phyloP scores from a whole-genome alignment of 2,329 filamentous ascomycete species.

The Aspergillus hiratsukae region DNA sequence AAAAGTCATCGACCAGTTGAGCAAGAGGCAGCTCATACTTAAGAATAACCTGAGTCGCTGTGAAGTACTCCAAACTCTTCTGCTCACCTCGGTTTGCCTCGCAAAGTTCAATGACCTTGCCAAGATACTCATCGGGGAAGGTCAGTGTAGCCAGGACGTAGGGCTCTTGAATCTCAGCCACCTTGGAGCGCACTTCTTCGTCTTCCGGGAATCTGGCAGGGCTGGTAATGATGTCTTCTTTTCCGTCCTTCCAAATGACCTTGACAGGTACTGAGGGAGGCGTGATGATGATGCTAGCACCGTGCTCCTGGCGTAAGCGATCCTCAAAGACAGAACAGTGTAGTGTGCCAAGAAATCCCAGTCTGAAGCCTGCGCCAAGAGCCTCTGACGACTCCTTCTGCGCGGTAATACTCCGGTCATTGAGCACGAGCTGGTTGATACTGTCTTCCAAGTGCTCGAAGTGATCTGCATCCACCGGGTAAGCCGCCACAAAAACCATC shows the following conservation, averaged over 20 bases:
- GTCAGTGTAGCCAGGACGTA: slow-evolving; percentile 83
- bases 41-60: slow-evolving; percentile 84
- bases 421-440: slow-evolving; percentile 87
- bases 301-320: slow-evolving; percentile 87
- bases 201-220: slow-evolving; percentile 83
- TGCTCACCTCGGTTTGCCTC: slow-evolving; percentile 86
- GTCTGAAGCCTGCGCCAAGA: slow-evolving; percentile 84
- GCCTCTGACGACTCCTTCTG: slow-evolving; percentile 94
- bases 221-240: slow-evolving; percentile 73
- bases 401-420: slow-evolving; percentile 89
- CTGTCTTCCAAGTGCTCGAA: slow-evolving; percentile 86
- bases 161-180: slow-evolving; percentile 63
- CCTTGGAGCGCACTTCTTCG: slow-evolving; percentile 51
- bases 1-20: slow-evolving; percentile 92
- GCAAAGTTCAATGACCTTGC: slow-evolving; percentile 91
- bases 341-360: slow-evolving; percentile 92
- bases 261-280: slow-evolving; percentile 93
- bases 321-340: slow-evolving; percentile 99
- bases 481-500: slow-evolving; percentile 98
- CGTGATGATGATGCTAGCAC: slow-evolving; percentile 91
- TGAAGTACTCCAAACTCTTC: slow-evolving; percentile 84
- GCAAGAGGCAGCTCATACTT: slow-evolving; percentile 86
- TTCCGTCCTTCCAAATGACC: slow-evolving; percentile 72
- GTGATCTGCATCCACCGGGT: slow-evolving; percentile 85
- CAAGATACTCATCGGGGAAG: slow-evolving; percentile 87